Evolutionary conservation across 1,139 yeast genomes (phyloP).

Genomic region (Candida sojae): DNA sequence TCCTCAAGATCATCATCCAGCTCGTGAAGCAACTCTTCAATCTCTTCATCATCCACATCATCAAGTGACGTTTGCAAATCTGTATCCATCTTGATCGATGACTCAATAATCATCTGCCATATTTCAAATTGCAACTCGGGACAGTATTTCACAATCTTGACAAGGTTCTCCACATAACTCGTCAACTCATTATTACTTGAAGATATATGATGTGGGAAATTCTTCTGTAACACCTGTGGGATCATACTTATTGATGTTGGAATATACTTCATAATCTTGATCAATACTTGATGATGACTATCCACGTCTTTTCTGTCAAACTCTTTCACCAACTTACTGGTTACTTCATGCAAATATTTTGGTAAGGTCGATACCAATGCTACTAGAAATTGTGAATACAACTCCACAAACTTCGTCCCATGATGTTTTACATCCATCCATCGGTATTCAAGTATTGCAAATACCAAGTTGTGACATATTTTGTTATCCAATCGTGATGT

Average conservation of each 20-base stretch:
- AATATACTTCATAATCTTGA: slow-evolving; percentile 63
- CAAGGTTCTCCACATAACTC: slow-evolving; percentile 66
- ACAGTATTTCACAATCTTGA: slow-evolving; percentile 64
- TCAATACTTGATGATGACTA: slow-evolving; percentile 68
- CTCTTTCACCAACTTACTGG: slow-evolving; percentile 61
- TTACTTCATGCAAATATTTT: slow-evolving; percentile 86
- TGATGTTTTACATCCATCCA: slow-evolving; percentile 53
- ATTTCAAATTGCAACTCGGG: slow-evolving; percentile 70
- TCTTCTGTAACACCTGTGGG: slow-evolving; percentile 55
- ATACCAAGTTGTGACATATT: slow-evolving; percentile 31
- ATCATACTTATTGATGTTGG: slow-evolving; percentile 80
- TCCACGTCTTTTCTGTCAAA: slow-evolving; percentile 30
- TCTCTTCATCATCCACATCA: slow-evolving; percentile 76
- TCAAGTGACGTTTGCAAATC: slow-evolving; percentile 88
- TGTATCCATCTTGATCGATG: slow-evolving; percentile 86
- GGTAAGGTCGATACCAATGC: slow-evolving; percentile 86
- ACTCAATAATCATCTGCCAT: slow-evolving; percentile 82
- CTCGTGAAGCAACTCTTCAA: slow-evolving; percentile 61
- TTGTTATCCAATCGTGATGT: slow-evolving; percentile 41
- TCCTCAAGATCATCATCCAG: slow-evolving; percentile 41
- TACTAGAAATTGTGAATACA: slow-evolving; percentile 68
- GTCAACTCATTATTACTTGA: slow-evolving; percentile 55
- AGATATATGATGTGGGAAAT: slow-evolving; percentile 78
- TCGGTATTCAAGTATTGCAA: slow-evolving; percentile 41
- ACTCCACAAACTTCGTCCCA: slow-evolving; percentile 41